Evolutionary conservation across 108 stramenopile species (phyloP).

Genomic region (Skeletonema menzelii): DNA sequence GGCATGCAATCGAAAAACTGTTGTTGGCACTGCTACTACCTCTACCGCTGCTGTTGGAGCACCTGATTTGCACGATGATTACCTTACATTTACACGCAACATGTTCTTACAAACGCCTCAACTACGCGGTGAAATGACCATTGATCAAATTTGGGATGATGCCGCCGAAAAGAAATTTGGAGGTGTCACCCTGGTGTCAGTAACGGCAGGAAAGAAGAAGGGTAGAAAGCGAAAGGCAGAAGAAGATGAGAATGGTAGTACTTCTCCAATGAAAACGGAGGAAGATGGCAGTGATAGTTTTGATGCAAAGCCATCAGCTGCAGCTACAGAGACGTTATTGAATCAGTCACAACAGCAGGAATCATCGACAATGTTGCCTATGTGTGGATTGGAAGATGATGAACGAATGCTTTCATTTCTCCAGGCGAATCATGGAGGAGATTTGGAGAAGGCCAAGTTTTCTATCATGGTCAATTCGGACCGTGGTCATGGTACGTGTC

Average conservation of each 20-base stretch:
- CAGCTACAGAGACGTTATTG: not conserved
- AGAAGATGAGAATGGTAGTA: not conserved
- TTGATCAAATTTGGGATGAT: slow-evolving; percentile 44
- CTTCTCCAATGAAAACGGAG: not conserved
- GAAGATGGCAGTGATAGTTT: not conserved
- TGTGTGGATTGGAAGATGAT: slow-evolving; percentile 47
- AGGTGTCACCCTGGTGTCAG: not conserved
- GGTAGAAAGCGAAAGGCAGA: slow-evolving; percentile 22
- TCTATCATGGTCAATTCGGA: slow-evolving; percentile 39
- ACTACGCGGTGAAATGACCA: slow-evolving; percentile 22
- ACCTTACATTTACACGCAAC: slow-evolving; percentile 31
- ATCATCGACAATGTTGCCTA: slow-evolving; percentile 8
- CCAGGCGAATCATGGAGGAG: slow-evolving; percentile 25
- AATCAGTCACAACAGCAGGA: not conserved
- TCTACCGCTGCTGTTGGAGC: not conserved
- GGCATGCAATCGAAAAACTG: not conserved
- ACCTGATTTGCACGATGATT: slow-evolving; percentile 30
- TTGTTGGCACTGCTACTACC: not conserved
- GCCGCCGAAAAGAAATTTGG: slow-evolving; percentile 29
- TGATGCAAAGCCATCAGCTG: slow-evolving; percentile 6
- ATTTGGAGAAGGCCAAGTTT: slow-evolving; percentile 37
- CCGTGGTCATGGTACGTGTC: slow-evolving; percentile 38
- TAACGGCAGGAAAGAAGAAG: not conserved
- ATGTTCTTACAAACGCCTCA: slow-evolving; percentile 46
- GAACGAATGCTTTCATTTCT: slow-evolving; percentile 40